These are phyloP conservation scores for Blastobotrys buckinghamii DNA, from an alignment of 1,139 yeast genomes.

Conservation along the genomic window DNA sequence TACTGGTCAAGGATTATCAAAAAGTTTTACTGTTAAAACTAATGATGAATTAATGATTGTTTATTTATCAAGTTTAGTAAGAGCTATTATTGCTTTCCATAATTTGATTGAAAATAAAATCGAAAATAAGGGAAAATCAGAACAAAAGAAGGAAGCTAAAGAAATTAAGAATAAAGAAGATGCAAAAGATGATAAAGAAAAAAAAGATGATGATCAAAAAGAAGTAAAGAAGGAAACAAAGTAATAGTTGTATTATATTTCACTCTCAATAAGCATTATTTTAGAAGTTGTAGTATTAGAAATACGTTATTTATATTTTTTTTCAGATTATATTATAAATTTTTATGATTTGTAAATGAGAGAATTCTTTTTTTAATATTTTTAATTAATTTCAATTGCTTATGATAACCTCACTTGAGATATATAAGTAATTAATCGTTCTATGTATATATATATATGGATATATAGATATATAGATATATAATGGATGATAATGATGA, in stretches of 20 bases:
- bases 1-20: constrained; percentile 40
- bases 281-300: neutral
- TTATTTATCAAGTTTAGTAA: constrained; percentile 80
- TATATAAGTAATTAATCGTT: neutral
- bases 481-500: neutral
- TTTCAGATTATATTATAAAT: too few species aligned
- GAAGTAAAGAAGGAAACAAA: constrained; percentile 9
- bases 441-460: neutral
- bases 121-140: constrained; percentile 45
- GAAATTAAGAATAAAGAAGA: constrained; percentile 12
- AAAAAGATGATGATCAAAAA: constrained; percentile 1
- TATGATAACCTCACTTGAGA: too few species aligned
- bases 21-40: constrained; percentile 85
- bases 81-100: constrained; percentile 95
- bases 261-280: neutral
- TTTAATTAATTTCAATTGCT: too few species aligned
- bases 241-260: neutral
- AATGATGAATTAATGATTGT: constrained; percentile 95
- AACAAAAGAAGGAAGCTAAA: constrained; percentile 12
- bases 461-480: neutral
- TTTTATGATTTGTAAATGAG: too few species aligned
- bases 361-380: too few species aligned
- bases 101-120: constrained; percentile 94
- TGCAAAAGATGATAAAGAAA: constrained; percentile 1
- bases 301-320: too few species aligned